These are phyloP conservation scores for Craterostigma plantagineum DNA, from an alignment of 257 asterid genomes.

Conservation along the genomic window DNA sequence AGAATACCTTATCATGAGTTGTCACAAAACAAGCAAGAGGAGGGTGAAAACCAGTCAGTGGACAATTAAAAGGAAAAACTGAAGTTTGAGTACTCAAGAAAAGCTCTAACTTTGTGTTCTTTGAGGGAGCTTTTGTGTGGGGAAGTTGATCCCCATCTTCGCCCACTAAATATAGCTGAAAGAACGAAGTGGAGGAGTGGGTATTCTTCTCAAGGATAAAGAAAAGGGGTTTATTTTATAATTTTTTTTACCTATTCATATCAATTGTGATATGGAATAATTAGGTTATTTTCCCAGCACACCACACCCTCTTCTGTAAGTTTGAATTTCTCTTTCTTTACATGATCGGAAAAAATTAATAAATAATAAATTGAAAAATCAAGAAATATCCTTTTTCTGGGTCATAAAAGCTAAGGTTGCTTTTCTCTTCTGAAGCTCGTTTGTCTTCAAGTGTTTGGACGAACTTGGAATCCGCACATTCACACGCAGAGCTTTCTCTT, in stretches of 20 bases:
- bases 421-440: slow-evolving; percentile 3
- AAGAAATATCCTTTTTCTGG: neutral
- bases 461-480: neutral
- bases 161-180: slow-evolving; percentile 3
- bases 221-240: neutral
- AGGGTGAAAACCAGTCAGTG: no score
- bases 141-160: neutral
- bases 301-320: neutral
- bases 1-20: no score
- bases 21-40: no score
- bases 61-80: no score
- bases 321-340: neutral
- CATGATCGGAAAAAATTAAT: neutral
- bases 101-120: neutral
- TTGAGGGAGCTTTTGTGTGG: neutral
- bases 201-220: neutral
- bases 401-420: slow-evolving; percentile 4
- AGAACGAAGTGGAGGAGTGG: neutral
- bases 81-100: neutral
- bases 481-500: neutral
- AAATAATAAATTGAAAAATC: neutral
- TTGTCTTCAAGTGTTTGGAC: slow-evolving; percentile 5
- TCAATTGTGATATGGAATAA: neutral
- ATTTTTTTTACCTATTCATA: neutral
- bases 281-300: neutral